Evolutionary conservation across 306 rosid genomes (phyloP), one percentile per base, ranked within the genome.

Genomic region (Urtica urens): DNA sequence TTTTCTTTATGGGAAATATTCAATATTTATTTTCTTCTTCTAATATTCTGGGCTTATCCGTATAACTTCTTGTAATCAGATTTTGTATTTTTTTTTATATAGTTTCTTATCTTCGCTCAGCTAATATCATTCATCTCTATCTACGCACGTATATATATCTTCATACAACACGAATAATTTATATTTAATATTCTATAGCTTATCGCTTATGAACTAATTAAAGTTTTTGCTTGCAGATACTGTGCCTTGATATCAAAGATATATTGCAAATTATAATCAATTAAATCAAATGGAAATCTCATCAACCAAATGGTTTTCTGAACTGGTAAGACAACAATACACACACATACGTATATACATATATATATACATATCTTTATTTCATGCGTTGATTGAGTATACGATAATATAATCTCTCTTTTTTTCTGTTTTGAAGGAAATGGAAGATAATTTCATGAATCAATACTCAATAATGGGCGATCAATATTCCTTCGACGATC

Each of bases 271-370:
- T 29, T 30, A 4, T 28, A n/a, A n/a, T 27, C 2, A 27, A 48
- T 15, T n/a, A 48, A 12, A 10, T 42, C 19, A 29, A 34, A 63
- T 69, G 70, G 75, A 63, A 39, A 52, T 26, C 42, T 16, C 70
- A n/a, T 52, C 75, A 19, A 57, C 62, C 49, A 58, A 63, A 57
- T 69, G 70, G 66, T 21, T 52, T 15, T 69, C 70, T 46, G 75
- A 69, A 50, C 15, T 63, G 47, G 75, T 69, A 69, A 22, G 53
- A 22, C 11, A 20, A 3, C 50, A 23, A 39, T 6, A 15, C 34
- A 8, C 7, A 50, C 12, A 22, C 18, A 18, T 9, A 7, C 24
- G 9, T 17, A 7, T 9, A 8, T 10, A 49, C 4, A 39, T 15
- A 3, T 7, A 24, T 12, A 25, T 17, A 2, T 42, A 16, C 21